Conservation (phyloP, 345 rosid species). For the Raphanus raphanistrum region DNA sequence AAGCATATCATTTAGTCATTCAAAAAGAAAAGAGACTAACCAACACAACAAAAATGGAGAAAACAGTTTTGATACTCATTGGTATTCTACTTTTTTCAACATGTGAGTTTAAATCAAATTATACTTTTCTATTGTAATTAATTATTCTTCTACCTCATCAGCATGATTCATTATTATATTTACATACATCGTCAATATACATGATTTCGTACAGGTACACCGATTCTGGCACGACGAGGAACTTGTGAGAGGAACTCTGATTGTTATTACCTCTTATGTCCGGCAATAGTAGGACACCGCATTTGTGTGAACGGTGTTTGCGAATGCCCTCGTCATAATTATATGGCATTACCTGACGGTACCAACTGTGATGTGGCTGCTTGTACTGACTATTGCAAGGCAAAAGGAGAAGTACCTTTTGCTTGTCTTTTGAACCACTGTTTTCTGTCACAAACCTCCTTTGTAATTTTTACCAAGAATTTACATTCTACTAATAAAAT, state of each 20-base stretch:
- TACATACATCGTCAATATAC: not conserved
- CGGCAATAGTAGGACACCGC: not conserved
- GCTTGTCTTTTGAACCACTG: constrained; percentile 13
- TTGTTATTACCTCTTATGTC: constrained; percentile 7
- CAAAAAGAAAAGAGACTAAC: not conserved
- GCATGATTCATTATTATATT: not conserved
- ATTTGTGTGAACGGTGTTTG: not conserved
- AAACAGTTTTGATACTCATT: constrained; percentile 19
- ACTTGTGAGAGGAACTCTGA: not conserved
- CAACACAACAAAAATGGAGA: constrained; percentile 14
- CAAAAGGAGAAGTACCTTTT: constrained; percentile 7
- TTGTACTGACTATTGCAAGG: constrained; percentile 11
- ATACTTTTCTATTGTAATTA: not conserved
- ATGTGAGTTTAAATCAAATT: not conserved
- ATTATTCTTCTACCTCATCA: not conserved
- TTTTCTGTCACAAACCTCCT: constrained; percentile 19
- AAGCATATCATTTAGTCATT: not conserved
- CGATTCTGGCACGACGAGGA: constrained; percentile 6
- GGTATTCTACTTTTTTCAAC: constrained; percentile 20
- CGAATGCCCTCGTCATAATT: not conserved
- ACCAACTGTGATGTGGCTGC: constrained; percentile 10
- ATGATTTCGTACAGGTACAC: constrained; percentile 7
- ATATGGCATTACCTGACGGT: not conserved
- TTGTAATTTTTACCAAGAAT: not conserved
- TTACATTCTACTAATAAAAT: not conserved